Conservation (phyloP, 441 rosid genomes). For the Euphorbia corollata region DNA sequence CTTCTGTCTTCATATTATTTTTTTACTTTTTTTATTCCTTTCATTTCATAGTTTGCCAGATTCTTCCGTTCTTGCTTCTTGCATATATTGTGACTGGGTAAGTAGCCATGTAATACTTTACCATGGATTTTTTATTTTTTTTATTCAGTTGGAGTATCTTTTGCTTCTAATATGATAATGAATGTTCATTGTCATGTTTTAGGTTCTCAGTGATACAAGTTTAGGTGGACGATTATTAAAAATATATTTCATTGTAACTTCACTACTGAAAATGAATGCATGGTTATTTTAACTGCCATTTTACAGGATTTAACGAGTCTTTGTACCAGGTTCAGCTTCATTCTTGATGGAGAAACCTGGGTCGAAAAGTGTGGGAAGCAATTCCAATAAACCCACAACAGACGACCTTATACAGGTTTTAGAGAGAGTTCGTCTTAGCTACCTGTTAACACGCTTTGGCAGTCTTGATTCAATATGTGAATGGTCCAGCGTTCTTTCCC, state of each 20-base stretch:
- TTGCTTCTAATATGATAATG: not conserved
- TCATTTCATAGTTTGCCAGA: slow-evolving; percentile 4
- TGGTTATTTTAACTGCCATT: not conserved
- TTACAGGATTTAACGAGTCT: slow-evolving; percentile 5
- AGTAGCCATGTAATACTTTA: not conserved
- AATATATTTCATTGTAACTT: not conserved
- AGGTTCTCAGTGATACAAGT: not conserved
- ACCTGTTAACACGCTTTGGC: slow-evolving; percentile 56
- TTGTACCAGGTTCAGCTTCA: slow-evolving; percentile 40
- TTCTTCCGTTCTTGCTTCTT: not conserved
- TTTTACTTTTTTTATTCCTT: too few relatives aligned
- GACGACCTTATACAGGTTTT: slow-evolving; percentile 56
- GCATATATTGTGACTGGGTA: not conserved
- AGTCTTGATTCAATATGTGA: slow-evolving; percentile 60
- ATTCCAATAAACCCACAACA: slow-evolving; percentile 45
- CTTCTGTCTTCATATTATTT: too few relatives aligned
- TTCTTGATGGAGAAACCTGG: slow-evolving; percentile 32
- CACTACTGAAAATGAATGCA: not conserved
- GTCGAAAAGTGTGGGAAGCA: slow-evolving; percentile 24
- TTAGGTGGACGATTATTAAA: not conserved
- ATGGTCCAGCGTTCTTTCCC: slow-evolving; percentile 96
- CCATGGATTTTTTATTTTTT: too few relatives aligned
- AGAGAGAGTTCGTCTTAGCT: slow-evolving; percentile 65
- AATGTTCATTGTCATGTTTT: not conserved
- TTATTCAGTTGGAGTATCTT: not conserved